Base-by-base conservation (phyloP, 2,329 filamentous ascomycete genomes). In the Fusarium sp. region DNA sequence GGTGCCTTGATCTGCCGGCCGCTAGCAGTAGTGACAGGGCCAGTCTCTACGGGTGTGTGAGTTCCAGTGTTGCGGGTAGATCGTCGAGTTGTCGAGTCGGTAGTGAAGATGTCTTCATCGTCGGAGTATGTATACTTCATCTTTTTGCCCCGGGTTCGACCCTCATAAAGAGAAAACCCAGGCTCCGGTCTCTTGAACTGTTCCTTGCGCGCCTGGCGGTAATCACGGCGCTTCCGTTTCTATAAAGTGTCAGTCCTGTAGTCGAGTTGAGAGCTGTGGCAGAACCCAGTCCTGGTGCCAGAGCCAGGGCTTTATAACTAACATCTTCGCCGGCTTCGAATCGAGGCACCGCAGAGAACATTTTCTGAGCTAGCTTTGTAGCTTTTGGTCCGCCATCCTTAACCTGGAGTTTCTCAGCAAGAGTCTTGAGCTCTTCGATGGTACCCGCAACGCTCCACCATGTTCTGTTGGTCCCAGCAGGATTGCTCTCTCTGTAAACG, bases 81-180 rank as follows among this genome's bases (percentile, higher is more conserved):
- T 12, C 91, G 89, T 86, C 95, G 65, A 81, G 84, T 82, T 11
- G 89, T 88, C 41, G 91, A 91, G 79, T 92, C 90, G n/a, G 89
- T 90, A 58, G 89, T 90, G 60, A 90, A 90, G 22, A 92, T 90
- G 41, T 92, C 92, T 75, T 97, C 94, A 31, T 97, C 94, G 59
- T 98, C 95, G 1, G 95, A 97, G 80, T 94, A 99, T 0, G 94
- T 99, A 80, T 99, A 99, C 82, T 95, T 97, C 84, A 97, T 93
- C 70, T 96, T 93, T 86, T 99, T 98, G 64, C 96, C 96, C 67
- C 96, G 91, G 10, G 97, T 99, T 60, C 96, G 94, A 56, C 96
- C 96, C 84, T 99, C 96, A 81, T 99, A 99, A 66, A 97, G 87
- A 2, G 95, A 98, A 80, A 96, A 97, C 9, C 95, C 95, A 15